Base-by-base conservation (phyloP, 495 filamentous ascomycete species). In the Aspergillus hancockii region DNA sequence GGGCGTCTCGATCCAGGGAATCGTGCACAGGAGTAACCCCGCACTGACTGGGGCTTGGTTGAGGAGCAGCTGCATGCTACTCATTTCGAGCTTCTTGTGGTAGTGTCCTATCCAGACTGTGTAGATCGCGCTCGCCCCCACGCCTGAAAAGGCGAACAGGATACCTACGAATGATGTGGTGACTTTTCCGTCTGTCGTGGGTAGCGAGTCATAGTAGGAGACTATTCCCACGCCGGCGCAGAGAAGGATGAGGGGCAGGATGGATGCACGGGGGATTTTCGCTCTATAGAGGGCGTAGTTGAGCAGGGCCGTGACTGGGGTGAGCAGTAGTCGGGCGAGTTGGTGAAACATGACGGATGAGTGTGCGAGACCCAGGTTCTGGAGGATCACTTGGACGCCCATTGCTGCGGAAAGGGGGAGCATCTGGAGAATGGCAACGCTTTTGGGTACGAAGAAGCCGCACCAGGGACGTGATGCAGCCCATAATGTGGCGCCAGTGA, bases 341-440 rank as follows among this genome's bases (percentile, higher is more conserved):
- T 91, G 88, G 67, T 91, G 90, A 67, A 90, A 90, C 55, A 87
- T 88, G 28, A 91, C 83, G 46, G 84, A 82, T 19, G 87, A 90
- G 64, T 85, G 85, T 54, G 88, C 86, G 9, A 91, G 77, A 5
- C 86, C 89, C 10, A 89, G 74, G 66, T 91, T 91, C 28, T 86
- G 87, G n/a, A 90, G 77, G 63, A 91, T 85, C 57, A 91, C 86
- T 70, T 90, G 89, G 54, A 88, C 72, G 38, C 82, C 79, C 86
- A 90, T 90, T 66, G 87, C 81, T 40, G 85, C 65, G 19, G 83
- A 81, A 8, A 90, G 73, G 9, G 87, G 88, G 25, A 89, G 76
- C 58, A 90, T 87, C 45, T 84, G 80, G 49, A 73, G 66, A 49
- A 88, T 67, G 25, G 78, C 59, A 45, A 83, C 76, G 49, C 77